These are phyloP conservation scores for Paecilomyces formosus DNA, from an alignment of 2,329 filamentous ascomycete species.

Conservation along the genomic window DNA sequence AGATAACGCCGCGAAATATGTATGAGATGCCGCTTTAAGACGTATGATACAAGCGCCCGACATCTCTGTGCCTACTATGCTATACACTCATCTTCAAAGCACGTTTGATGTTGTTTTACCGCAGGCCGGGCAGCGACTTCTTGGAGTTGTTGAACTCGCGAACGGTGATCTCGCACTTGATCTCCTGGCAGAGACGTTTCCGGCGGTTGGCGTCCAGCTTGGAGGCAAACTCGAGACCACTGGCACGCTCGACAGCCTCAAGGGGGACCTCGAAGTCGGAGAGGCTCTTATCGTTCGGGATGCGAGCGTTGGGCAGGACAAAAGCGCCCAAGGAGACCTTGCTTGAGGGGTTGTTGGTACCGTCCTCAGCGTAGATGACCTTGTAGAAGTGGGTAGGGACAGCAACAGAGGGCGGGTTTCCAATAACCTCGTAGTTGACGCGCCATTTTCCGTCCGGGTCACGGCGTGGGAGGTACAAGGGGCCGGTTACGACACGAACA, in stretches of 20 bases:
- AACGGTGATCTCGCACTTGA: slow-evolving; percentile 75
- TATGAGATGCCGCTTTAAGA: neutral
- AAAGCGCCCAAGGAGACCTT: slow-evolving; percentile 89
- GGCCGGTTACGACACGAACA: slow-evolving; percentile 87
- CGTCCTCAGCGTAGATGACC: slow-evolving; percentile 93
- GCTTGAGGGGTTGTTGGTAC: slow-evolving; percentile 48
- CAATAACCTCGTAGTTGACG: slow-evolving; percentile 92
- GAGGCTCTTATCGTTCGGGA: slow-evolving; percentile 80
- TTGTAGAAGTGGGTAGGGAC: slow-evolving; percentile 99
- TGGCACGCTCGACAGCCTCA: slow-evolving; percentile 85
- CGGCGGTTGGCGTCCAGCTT: slow-evolving; percentile 67
- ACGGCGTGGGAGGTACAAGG: slow-evolving; percentile 80
- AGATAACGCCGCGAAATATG: neutral
- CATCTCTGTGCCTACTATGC: neutral
- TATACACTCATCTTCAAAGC: neutral
- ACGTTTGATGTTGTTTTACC: neutral
- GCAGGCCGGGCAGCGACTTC: slow-evolving; percentile 28
- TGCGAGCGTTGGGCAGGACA: slow-evolving; percentile 84
- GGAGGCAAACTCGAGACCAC: slow-evolving; percentile 80
- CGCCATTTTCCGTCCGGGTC: slow-evolving; percentile 93
- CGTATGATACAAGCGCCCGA: neutral
- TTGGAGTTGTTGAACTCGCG: slow-evolving; percentile 63
- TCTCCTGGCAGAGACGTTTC: slow-evolving; percentile 76
- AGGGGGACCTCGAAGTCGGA: slow-evolving; percentile 91
- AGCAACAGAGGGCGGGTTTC: slow-evolving; percentile 83